Conservation (phyloP, 73 alveolate genomes). For the Effrenium voratum region DNA sequence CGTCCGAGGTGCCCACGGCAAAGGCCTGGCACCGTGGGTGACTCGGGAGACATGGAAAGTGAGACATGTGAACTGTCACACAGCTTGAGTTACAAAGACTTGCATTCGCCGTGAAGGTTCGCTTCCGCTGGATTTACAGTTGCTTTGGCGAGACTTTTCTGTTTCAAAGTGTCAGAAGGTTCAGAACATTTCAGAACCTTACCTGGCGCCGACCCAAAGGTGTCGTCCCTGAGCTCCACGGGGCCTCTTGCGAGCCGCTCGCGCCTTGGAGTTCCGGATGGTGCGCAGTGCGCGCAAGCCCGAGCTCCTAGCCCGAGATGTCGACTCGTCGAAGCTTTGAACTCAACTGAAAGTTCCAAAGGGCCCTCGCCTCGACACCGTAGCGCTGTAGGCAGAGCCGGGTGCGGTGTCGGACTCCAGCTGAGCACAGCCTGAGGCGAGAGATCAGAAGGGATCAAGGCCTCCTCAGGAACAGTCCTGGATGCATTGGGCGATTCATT, state of each 20-base stretch:
- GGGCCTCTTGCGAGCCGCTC: too few relatives aligned
- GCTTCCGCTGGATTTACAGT: neutral
- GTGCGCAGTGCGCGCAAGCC: slow-evolving; percentile 68
- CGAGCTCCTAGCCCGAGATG: neutral
- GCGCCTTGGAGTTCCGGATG: slow-evolving; percentile 71
- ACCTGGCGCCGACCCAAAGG: too few relatives aligned
- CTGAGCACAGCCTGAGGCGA: slow-evolving; percentile 50
- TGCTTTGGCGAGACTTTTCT: too few relatives aligned
- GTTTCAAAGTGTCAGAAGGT: too few relatives aligned
- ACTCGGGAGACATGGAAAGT: too few relatives aligned
- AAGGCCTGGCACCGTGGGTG: slow-evolving; percentile 4
- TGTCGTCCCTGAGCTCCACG: too few relatives aligned
- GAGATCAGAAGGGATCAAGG: too few relatives aligned
- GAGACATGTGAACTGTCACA: too few relatives aligned
- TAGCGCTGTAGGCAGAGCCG: slow-evolving; percentile 9
- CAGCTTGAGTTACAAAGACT: neutral
- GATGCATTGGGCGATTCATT: too few relatives aligned
- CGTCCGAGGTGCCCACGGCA: slow-evolving; percentile 30
- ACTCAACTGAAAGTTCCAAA: neutral
- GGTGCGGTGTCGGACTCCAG: slow-evolving; percentile 68
- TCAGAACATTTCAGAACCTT: too few relatives aligned
- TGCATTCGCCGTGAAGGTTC: neutral
- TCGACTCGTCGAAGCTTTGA: neutral
- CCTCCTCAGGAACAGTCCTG: too few relatives aligned
- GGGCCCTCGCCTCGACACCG: neutral